phyloP scores from a whole-genome alignment of 1,139 yeast genomes.

The Ogataea hybrid region DNA sequence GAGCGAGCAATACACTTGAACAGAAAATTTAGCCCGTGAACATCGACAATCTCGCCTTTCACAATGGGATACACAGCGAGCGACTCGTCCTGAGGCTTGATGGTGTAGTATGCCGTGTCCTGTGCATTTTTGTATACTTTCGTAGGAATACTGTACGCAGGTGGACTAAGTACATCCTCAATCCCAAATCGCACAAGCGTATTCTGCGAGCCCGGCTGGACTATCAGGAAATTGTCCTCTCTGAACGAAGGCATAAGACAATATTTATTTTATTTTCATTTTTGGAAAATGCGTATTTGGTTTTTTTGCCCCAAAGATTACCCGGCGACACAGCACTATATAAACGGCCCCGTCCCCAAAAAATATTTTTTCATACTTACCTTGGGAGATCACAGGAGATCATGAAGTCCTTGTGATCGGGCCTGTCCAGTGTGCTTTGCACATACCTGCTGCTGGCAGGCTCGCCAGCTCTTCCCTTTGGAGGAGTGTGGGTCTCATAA shows the following conservation, averaged over 20 bases:
- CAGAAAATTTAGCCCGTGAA: conserved; percentile 70
- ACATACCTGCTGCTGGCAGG: conserved; percentile 41
- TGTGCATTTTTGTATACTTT: conserved; percentile 58
- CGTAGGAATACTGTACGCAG: conserved; percentile 73
- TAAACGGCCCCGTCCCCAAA: conserved; percentile 3
- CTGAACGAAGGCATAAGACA: conserved; percentile 30
- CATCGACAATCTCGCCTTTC: conserved; percentile 60
- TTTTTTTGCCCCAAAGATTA: background rate
- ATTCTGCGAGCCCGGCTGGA: conserved; percentile 77
- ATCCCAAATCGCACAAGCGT: conserved; percentile 82
- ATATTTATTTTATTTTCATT: conserved; percentile 4
- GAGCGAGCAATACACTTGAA: conserved; percentile 61
- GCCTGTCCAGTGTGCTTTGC: conserved; percentile 63
- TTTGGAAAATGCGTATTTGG: background rate
- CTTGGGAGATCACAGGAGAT: conserved; percentile 96
- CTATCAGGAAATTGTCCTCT: conserved; percentile 48
- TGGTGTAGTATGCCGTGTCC: conserved; percentile 39
- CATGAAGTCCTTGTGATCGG: conserved; percentile 88
- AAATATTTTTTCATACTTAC: conserved; percentile 83
- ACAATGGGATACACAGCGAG: conserved; percentile 60
- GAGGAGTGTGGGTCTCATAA: conserved; percentile 79
- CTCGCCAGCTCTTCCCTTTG: conserved; percentile 44
- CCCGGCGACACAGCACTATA: conserved; percentile 7
- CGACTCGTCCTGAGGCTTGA: conserved; percentile 35
- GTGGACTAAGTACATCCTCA: conserved; percentile 75